Evolutionary conservation across 768 basidiomycete genomes (phyloP), one percentile per base, ranked within the genome.

Genomic region (Boletus rubropictus): DNA sequence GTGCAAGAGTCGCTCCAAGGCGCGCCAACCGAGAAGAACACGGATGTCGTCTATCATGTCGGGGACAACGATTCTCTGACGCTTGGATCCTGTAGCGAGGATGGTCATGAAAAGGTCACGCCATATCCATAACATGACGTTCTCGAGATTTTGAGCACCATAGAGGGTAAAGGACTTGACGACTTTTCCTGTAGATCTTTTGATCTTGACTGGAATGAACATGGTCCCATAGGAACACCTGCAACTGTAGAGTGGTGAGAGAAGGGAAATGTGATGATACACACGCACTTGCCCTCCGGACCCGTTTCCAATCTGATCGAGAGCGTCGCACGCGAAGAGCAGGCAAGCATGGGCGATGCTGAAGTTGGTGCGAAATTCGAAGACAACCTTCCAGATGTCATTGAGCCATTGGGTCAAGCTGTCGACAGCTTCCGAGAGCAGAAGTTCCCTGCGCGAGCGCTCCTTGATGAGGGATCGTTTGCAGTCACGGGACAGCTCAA

Each of bases 21-120:
- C 66, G 4, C 58, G 59, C 75, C 81, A 79, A 7, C 78, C 76
- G 54, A 79, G 59, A 10, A 65, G 51, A 15, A 66, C 51, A 31
- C 79, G 78, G 40, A 85, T 77, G 47, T 84, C 82, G n/a, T 71
- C 66, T 18, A 85, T 62, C 73, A 84, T 82, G 7, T 74, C 69
- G 0, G 74, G 71, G 12, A 83, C 65, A 40, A 53, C 50, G 34
- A 65, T 57, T 43, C 52, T 54, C 29, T 63, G 53, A 37, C 60
- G 49, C 55, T 56, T 44, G 33, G 63, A 44, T 53, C 71, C 60
- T 49, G 55, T 64, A 0, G 74, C 72, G 7, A 79, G 71, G 61
- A 85, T 64, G 21, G 74, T 75, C 8, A 86, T 58, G 50, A 85
- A 78, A 17, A 85, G 69, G 50, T 86, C 84, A 6, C 83, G 73